A percentile compares a stretch with the other conserved stretches of the same genome.
Evolutionary conservation across 2,329 filamentous ascomycete species (phyloP).

Genomic region (Talaromyces funiculosus): DNA sequence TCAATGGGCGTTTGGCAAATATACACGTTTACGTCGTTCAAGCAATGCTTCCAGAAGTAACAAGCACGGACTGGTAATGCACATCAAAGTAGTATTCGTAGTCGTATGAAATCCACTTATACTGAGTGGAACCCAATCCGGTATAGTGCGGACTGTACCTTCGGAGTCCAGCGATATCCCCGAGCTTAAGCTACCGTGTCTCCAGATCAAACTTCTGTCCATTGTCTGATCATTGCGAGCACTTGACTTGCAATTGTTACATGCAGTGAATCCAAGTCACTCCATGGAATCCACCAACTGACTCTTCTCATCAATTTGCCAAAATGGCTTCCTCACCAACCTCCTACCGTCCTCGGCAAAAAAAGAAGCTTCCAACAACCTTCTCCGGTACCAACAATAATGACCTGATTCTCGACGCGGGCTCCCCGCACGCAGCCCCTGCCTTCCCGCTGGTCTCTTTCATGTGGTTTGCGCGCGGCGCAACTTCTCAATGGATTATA

Average conservation of each 20-base stretch:
- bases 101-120: no score
- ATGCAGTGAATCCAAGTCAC: neutral
- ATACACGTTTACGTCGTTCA: neutral
- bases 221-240: neutral
- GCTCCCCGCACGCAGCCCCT: slow-evolving; percentile 50
- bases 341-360: slow-evolving; percentile 42
- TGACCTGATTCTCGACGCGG: slow-evolving; percentile 39
- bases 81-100: no score
- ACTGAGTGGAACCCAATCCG: neutral
- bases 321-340: slow-evolving; percentile 22
- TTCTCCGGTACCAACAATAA: slow-evolving; percentile 37
- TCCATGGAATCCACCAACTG: neutral
- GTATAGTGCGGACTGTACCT: neutral
- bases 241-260: neutral
- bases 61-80: neutral
- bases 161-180: neutral
- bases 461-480: slow-evolving; percentile 79
- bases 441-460: slow-evolving; percentile 91
- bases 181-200: neutral
- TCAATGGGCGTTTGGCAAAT: neutral
- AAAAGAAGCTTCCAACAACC: slow-evolving; percentile 33
- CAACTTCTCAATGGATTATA: slow-evolving; percentile 84
- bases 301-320: neutral
- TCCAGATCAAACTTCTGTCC: neutral
- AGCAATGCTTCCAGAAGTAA: neutral